phyloP scores from a whole-genome alignment of 352 stramenopile genomes.

The Phytophthora palmivora region DNA sequence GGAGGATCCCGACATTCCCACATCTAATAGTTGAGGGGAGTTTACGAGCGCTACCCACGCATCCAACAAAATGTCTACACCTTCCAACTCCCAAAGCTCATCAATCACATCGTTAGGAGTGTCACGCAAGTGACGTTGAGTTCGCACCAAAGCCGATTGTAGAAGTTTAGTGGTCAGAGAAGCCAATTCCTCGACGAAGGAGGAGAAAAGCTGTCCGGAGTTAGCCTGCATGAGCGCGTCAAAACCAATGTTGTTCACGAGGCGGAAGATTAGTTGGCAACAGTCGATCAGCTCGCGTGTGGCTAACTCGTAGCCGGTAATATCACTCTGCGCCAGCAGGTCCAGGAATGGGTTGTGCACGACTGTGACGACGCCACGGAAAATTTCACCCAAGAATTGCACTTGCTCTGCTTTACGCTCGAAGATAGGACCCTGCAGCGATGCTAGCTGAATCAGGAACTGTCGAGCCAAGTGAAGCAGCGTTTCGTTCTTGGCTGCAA shows the following conservation, averaged over 20 bases:
- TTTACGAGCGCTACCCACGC: conserved; percentile 81
- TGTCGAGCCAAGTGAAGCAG: conserved; percentile 81
- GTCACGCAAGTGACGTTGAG: conserved; percentile 58
- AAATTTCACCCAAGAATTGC: conserved; percentile 76
- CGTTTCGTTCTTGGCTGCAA: conserved; percentile 71
- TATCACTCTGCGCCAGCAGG: conserved; percentile 65
- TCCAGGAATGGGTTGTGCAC: conserved; percentile 83
- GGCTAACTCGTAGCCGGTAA: conserved; percentile 70
- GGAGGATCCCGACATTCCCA: conserved; percentile 22
- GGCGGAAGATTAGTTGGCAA: conserved; percentile 79
- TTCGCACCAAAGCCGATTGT: conserved; percentile 67
- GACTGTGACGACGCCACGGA: conserved; percentile 64
- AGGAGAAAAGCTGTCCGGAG: conserved; percentile 53
- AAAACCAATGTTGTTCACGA: conserved; percentile 81
- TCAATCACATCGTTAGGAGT: conserved; percentile 58
- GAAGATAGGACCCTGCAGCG: conserved; percentile 78
- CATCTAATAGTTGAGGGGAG: conserved; percentile 60
- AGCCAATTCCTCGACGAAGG: conserved; percentile 75
- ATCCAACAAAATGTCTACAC: conserved; percentile 81
- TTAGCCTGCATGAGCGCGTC: conserved; percentile 52
- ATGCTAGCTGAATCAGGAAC: conserved; percentile 84
- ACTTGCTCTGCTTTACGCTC: conserved; percentile 63
- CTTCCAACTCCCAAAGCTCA: conserved; percentile 87
- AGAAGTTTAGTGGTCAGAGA: conserved; percentile 77
- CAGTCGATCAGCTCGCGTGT: conserved; percentile 87